Conservation (phyloP, 2,329 filamentous ascomycete species). For the Sclerotinia sclerotiorum region DNA sequence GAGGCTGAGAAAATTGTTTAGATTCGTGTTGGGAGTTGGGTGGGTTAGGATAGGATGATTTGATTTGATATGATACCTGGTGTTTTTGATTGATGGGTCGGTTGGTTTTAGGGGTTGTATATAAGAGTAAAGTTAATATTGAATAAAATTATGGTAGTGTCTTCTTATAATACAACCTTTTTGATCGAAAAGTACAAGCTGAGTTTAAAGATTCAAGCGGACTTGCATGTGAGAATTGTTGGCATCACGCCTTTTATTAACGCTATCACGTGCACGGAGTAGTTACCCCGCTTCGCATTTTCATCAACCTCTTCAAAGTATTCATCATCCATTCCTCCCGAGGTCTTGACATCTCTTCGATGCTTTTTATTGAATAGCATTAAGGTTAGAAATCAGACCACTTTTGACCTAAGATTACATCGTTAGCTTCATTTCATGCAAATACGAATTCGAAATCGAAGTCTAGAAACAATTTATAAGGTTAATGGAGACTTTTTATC, state of each 20-base stretch:
- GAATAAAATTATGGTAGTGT: background rate
- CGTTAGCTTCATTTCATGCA: background rate
- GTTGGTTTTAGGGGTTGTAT: background rate
- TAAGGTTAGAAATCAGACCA: background rate
- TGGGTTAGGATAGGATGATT: background rate
- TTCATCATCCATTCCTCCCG: background rate
- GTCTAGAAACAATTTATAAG: background rate
- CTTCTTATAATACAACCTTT: background rate
- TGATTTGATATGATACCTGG: constrained; percentile 19
- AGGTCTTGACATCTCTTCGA: background rate
- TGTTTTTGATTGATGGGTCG: constrained; percentile 8
- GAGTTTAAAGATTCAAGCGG: background rate
- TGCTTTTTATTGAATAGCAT: no score
- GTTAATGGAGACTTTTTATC: background rate
- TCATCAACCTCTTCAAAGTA: background rate
- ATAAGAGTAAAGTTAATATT: background rate
- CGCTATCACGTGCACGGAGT: background rate
- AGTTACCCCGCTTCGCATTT: background rate
- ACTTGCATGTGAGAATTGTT: background rate
- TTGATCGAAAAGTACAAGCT: background rate
- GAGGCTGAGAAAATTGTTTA: constrained; percentile 3
- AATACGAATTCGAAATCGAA: background rate
- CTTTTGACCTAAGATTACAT: background rate
- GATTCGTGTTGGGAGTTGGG: background rate
- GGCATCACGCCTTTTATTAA: background rate